Percentiles rank a stretch among this genome's conserved stretches.
These are phyloP conservation scores for Solanum hybrid DNA, from an alignment of 305 asterid genomes.

Conservation along the genomic window DNA sequence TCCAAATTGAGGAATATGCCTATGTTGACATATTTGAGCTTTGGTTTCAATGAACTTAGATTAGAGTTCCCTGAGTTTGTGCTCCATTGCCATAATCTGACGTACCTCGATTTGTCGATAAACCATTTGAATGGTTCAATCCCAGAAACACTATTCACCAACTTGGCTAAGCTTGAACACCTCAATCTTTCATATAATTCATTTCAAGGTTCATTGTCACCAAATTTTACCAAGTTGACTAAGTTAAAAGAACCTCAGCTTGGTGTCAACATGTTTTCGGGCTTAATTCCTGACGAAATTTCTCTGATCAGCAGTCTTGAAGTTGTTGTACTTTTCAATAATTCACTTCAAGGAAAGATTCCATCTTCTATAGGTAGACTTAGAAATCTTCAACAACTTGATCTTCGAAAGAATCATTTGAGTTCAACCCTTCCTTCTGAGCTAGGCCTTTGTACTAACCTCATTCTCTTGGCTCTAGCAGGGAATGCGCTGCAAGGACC, in stretches of 20 bases:
- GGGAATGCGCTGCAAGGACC: neutral
- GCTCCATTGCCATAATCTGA: neutral
- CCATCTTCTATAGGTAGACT: neutral
- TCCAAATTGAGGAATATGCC: neutral
- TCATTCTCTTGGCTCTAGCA: neutral
- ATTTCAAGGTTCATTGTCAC: neutral
- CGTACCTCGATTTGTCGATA: neutral
- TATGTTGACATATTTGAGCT: neutral
- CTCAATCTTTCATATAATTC: neutral
- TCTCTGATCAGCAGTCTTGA: neutral
- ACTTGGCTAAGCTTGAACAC: neutral
- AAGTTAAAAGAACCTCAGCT: neutral
- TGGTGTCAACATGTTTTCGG: neutral
- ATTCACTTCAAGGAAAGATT: neutral
- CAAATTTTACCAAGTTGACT: neutral
- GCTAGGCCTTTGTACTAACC: neutral
- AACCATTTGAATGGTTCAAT: neutral
- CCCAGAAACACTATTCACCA: neutral
- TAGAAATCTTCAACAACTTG: neutral
- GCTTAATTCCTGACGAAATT: neutral
- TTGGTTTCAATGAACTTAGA: accelerated
- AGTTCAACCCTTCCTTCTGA: neutral
- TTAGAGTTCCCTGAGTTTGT: neutral
- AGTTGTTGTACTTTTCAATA: neutral
- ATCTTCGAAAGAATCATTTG: neutral